A percentile compares a stretch with the other conserved stretches of the same genome.
Conservation (phyloP, 306 rosid genomes). For the Prunus mira region DNA sequence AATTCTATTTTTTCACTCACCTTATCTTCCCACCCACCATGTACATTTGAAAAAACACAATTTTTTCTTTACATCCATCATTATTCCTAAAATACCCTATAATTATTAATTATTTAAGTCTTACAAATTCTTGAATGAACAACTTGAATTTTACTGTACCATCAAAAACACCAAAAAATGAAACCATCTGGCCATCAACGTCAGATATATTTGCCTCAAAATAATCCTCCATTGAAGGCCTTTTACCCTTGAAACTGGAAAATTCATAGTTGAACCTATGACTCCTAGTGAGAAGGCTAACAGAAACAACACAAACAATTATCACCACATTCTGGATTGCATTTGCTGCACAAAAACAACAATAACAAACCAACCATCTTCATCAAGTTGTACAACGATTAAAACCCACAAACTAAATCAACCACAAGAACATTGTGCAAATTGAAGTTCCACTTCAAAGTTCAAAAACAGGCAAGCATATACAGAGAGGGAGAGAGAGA, state of each 20-base stretch:
- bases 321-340: slow-evolving; percentile 14
- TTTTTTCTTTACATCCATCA: too few relatives aligned
- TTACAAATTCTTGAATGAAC: too few relatives aligned
- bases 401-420: background rate
- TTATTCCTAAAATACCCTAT: too few relatives aligned
- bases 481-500: background rate
- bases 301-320: too few relatives aligned
- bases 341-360: slow-evolving; percentile 35
- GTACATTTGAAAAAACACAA: too few relatives aligned
- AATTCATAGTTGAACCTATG: slow-evolving; percentile 79
- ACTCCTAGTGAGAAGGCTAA: slow-evolving; percentile 59
- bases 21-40: too few relatives aligned
- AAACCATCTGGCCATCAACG: too few relatives aligned
- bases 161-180: too few relatives aligned
- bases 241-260: slow-evolving; percentile 86
- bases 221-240: slow-evolving; percentile 93
- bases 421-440: background rate
- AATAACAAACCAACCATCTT: background rate
- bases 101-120: too few relatives aligned
- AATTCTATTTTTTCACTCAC: too few relatives aligned
- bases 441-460: background rate
- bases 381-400: background rate
- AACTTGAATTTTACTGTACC: too few relatives aligned
- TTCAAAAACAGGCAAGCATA: background rate
- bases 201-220: slow-evolving; percentile 20